A percentile compares a stretch with the other conserved stretches of the same genome.
These are phyloP conservation scores for Austroboletus novae-zelandiae DNA, from an alignment of 1,284 basidiomycete species.

Conservation along the genomic window DNA sequence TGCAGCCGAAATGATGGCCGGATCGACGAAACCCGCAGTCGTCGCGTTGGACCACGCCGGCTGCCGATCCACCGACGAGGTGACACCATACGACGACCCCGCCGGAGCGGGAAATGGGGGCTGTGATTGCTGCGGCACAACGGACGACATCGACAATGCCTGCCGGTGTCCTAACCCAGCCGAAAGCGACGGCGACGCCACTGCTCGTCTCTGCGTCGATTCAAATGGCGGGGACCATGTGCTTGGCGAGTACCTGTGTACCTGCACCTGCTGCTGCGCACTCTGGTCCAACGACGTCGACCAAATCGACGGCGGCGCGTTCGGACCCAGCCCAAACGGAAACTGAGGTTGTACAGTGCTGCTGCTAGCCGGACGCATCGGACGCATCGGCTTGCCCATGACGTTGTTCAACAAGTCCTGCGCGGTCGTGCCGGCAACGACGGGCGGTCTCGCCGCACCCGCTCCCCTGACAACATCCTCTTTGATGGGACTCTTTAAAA, in stretches of 20 bases:
- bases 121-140: slow-evolving; percentile 13
- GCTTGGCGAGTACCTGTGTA: slow-evolving; percentile 17
- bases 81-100: background rate
- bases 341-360: slow-evolving; percentile 37
- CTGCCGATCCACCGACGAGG: too few species aligned
- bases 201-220: slow-evolving; percentile 14
- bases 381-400: slow-evolving; percentile 34
- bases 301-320: slow-evolving; percentile 52
- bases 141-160: slow-evolving; percentile 12
- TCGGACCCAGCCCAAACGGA: slow-evolving; percentile 44
- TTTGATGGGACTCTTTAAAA: slow-evolving; percentile 20
- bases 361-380: slow-evolving; percentile 30
- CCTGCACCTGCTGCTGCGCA: slow-evolving; percentile 17
- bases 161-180: slow-evolving; percentile 16
- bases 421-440: slow-evolving; percentile 47
- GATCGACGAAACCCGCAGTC: slow-evolving; percentile 16
- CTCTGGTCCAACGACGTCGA: slow-evolving; percentile 45
- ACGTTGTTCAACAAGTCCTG: slow-evolving; percentile 62
- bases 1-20: slow-evolving; percentile 20
- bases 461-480: slow-evolving; percentile 14
- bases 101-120: slow-evolving; percentile 2
- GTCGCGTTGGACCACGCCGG: background rate
- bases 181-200: slow-evolving; percentile 9
- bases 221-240: slow-evolving; percentile 22
- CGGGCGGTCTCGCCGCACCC: slow-evolving; percentile 12